Evolutionary conservation across 2,329 filamentous ascomycete genomes (phyloP).

Genomic region (Alternaria triticimaculans): DNA sequence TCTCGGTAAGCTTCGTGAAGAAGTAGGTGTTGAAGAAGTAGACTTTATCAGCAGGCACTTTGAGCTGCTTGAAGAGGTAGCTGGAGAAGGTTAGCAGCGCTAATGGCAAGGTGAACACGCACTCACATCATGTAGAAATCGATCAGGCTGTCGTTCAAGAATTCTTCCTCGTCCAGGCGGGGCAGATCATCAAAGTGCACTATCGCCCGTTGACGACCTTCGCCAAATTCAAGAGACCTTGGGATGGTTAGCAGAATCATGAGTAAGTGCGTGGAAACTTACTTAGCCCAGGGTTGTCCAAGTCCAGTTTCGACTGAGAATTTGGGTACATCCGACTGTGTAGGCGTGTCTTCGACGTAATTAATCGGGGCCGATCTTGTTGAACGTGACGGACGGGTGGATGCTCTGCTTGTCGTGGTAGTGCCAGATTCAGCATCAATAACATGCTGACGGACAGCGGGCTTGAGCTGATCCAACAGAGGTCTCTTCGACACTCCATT

Average conservation of each 20-base stretch:
- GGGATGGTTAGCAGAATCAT: slow-evolving; percentile 5
- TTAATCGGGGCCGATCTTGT: slow-evolving; percentile 12
- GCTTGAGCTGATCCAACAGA: neutral
- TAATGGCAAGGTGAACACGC: neutral
- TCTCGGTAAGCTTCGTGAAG: slow-evolving; percentile 73
- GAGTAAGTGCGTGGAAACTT: neutral
- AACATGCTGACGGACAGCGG: neutral
- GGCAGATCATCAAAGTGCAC: slow-evolving; percentile 76
- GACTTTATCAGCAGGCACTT: slow-evolving; percentile 64
- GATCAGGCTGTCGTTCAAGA: slow-evolving; percentile 91
- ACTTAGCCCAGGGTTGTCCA: slow-evolving; percentile 38
- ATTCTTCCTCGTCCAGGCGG: slow-evolving; percentile 82
- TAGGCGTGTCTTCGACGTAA: neutral
- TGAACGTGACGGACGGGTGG: slow-evolving; percentile 13
- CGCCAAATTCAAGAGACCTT: slow-evolving; percentile 67
- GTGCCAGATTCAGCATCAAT: neutral
- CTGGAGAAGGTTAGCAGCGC: slow-evolving; percentile 11
- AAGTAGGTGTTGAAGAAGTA: slow-evolving; percentile 96
- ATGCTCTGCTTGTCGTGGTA: neutral
- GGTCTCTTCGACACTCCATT: neutral
- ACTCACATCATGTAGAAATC: slow-evolving; percentile 76
- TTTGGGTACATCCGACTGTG: slow-evolving; percentile 12
- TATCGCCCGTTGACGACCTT: slow-evolving; percentile 66
- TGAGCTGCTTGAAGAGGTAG: slow-evolving; percentile 46
- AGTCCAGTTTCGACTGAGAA: slow-evolving; percentile 34